Percentiles rank a stretch among this genome's conserved stretches.
Conservation (phyloP, 1,284 basidiomycete genomes). For the Singerocomus rubriflavus region DNA sequence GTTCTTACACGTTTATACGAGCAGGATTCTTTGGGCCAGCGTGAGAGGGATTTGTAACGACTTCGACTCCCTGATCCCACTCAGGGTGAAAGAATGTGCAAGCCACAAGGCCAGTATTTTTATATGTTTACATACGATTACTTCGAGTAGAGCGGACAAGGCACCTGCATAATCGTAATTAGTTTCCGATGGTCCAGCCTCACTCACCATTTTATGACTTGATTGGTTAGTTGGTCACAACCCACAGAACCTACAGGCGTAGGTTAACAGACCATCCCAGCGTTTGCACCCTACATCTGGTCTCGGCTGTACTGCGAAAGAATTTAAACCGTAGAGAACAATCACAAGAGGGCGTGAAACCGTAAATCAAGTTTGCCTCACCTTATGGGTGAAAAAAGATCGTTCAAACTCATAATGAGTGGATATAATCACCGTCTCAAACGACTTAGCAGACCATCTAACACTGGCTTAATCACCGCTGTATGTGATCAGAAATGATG, state of each 20-base stretch:
- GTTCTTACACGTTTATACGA: too few relatives aligned
- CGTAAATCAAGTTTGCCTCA: constrained; percentile 11
- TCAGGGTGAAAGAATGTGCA: background rate
- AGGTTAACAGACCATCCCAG: background rate
- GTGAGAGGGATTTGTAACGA: background rate
- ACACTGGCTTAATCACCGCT: background rate
- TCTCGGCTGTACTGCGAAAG: background rate
- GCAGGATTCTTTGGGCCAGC: background rate
- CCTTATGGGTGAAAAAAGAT: constrained; percentile 2
- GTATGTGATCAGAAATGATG: background rate
- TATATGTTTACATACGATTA: background rate
- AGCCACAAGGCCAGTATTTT: too few relatives aligned
- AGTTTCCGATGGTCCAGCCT: background rate
- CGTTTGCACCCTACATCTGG: background rate
- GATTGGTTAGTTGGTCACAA: background rate
- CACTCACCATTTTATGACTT: constrained; percentile 5
- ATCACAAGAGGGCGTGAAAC: background rate
- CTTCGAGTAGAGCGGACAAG: background rate
- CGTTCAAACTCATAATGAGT: background rate
- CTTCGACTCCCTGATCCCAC: background rate
- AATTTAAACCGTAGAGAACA: constrained; percentile 5
- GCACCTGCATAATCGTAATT: background rate
- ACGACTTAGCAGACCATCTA: background rate
- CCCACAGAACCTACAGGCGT: background rate
- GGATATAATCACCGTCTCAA: background rate